Percentiles rank a stretch among this genome's conserved stretches.
phyloP scores from a whole-genome alignment of 306 rosid species.

The Calophaca sinica region DNA sequence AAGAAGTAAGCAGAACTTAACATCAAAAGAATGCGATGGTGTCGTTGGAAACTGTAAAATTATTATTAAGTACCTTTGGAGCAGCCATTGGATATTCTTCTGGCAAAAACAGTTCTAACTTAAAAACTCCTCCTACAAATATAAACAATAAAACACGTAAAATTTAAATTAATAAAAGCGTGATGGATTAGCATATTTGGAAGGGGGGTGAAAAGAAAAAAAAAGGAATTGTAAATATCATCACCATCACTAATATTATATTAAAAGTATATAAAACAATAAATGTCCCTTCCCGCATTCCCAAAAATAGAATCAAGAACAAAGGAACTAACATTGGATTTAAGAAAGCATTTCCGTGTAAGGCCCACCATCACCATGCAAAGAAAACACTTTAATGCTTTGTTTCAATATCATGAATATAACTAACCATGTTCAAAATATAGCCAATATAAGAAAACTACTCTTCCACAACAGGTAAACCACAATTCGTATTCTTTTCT shows the following conservation, averaged over 20 bases:
- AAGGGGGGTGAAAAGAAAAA: no score
- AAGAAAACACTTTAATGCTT: neutral
- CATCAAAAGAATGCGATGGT: slow-evolving; percentile 12
- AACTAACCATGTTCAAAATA: neutral
- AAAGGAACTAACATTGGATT: neutral
- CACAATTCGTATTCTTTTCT: neutral
- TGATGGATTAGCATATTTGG: neutral
- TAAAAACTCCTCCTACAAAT: slow-evolving; percentile 87
- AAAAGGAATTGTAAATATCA: neutral
- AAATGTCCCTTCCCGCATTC: neutral
- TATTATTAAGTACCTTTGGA: slow-evolving; percentile 68
- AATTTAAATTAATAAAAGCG: slow-evolving; percentile 18
- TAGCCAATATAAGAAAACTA: neutral
- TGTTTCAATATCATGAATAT: neutral
- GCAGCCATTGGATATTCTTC: slow-evolving; percentile 99
- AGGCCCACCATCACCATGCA: neutral
- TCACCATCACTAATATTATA: neutral
- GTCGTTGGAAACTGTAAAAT: slow-evolving; percentile 30
- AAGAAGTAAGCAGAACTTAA: slow-evolving; percentile 3
- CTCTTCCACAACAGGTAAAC: neutral
- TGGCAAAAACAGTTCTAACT: slow-evolving; percentile 90
- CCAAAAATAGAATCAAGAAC: slow-evolving; percentile 4
- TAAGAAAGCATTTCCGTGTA: slow-evolving; percentile 15
- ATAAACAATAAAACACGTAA: slow-evolving; percentile 31
- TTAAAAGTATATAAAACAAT: slow-evolving; percentile 12